Evolutionary conservation across 1,139 yeast species (phyloP).

Genomic region (Debaryomyces fabryi): DNA sequence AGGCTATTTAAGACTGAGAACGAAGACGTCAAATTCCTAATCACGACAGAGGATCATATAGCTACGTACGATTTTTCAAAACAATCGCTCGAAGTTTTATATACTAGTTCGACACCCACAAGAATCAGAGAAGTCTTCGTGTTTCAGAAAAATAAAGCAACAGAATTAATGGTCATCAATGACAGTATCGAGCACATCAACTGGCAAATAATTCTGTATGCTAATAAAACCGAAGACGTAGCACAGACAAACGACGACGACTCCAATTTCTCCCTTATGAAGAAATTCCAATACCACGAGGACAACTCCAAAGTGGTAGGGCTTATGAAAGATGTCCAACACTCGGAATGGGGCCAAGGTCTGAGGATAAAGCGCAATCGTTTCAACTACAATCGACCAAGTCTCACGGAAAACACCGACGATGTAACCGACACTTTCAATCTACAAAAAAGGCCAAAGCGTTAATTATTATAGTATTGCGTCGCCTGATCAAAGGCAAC

Average conservation of each 20-base stretch:
- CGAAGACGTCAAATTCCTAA: slow-evolving; percentile 1
- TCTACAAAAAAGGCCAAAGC: slow-evolving; percentile 20
- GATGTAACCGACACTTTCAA: slow-evolving; percentile 38
- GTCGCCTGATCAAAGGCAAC: neutral
- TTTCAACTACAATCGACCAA: slow-evolving; percentile 13
- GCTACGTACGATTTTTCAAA: slow-evolving; percentile 13
- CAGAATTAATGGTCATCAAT: neutral
- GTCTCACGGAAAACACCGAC: slow-evolving; percentile 16
- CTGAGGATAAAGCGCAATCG: slow-evolving; percentile 14
- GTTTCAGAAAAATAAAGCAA: neutral
- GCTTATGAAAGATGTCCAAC: slow-evolving; percentile 15
- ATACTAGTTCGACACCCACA: slow-evolving; percentile 3
- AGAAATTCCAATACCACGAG: slow-evolving; percentile 12
- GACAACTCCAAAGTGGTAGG: slow-evolving; percentile 13
- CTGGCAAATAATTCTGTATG: neutral
- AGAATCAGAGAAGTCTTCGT: slow-evolving; percentile 12
- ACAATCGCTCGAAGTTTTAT: slow-evolving; percentile 13
- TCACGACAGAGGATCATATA: slow-evolving; percentile 16
- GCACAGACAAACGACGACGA: slow-evolving; percentile 7
- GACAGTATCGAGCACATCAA: neutral
- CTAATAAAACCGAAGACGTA: neutral
- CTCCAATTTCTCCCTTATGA: slow-evolving; percentile 11
- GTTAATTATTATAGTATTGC: slow-evolving; percentile 8
- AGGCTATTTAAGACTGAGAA: neutral
- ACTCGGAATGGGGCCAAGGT: slow-evolving; percentile 12